A percentile compares a stretch with the other conserved stretches of the same genome.
phyloP scores from a whole-genome alignment of 768 basidiomycete species.

The Termitomyces sp. region DNA sequence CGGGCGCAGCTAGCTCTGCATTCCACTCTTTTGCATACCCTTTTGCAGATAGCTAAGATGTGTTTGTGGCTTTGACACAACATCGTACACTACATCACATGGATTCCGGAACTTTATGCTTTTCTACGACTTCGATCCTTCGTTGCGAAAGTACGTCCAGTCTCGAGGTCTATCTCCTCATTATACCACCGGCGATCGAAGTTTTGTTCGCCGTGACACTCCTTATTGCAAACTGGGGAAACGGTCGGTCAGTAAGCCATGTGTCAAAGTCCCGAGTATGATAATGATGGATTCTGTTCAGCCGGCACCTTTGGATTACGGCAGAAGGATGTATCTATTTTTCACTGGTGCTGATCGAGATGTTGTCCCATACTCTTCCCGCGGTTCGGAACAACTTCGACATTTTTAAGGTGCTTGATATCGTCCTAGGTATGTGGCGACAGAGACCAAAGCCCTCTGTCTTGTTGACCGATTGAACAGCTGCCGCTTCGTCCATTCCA shows the following conservation, averaged over 20 bases:
- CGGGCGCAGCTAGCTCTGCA: constrained; percentile 42
- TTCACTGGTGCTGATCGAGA: constrained; percentile 52
- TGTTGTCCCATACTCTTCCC: constrained; percentile 53
- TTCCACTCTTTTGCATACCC: constrained; percentile 35
- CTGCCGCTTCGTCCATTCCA: constrained; percentile 56
- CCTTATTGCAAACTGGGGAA: constrained; percentile 41
- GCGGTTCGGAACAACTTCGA: constrained; percentile 34
- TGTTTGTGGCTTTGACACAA: constrained; percentile 8
- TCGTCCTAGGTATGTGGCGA: constrained; percentile 50
- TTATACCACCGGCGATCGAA: constrained; percentile 64
- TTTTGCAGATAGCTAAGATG: constrained; percentile 10
- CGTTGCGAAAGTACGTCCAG: constrained; percentile 56
- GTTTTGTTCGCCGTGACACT: constrained; percentile 52
- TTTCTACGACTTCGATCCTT: constrained; percentile 66
- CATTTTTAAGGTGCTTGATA: constrained; percentile 51
- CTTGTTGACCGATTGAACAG: constrained; percentile 25
- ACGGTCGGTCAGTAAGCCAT: constrained; percentile 39
- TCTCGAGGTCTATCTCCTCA: constrained; percentile 41
- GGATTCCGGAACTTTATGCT: constrained; percentile 48
- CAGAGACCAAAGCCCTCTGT: not conserved
- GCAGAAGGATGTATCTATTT: constrained; percentile 62
- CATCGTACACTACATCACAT: constrained; percentile 3
- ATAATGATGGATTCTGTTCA: constrained; percentile 15
- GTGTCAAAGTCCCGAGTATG: not conserved
- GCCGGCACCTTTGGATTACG: constrained; percentile 54